A percentile compares a stretch with the other conserved stretches of the same genome.
Evolutionary conservation across 2,329 filamentous ascomycete species (phyloP).

Genomic region (Ophiocordyceps camponoti-saundersi): DNA sequence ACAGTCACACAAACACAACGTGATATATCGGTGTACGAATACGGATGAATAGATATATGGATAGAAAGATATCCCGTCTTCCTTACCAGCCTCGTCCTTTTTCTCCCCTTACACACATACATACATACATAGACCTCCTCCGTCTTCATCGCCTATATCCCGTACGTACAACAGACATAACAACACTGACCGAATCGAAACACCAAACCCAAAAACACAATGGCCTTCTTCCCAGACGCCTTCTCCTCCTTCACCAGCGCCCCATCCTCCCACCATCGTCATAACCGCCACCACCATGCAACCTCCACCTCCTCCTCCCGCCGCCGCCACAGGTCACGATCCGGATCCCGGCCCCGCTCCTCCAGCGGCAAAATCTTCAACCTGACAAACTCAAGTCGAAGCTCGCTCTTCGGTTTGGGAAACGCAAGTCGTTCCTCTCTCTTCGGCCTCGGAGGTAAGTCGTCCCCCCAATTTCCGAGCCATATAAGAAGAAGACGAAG

Average conservation of each 20-base stretch:
- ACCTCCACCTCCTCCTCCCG: conserved; percentile 9
- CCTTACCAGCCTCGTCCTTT: background rate
- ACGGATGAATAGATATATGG: background rate
- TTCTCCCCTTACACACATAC: background rate
- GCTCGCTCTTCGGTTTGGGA: conserved; percentile 29
- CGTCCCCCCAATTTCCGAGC: background rate
- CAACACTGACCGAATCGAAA: background rate
- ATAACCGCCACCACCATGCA: conserved; percentile 1
- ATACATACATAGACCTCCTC: background rate
- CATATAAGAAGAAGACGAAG: too few relatives aligned
- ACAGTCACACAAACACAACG: background rate
- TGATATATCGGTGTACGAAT: background rate
- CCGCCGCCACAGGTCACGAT: conserved; percentile 18
- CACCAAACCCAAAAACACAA: conserved; percentile 1
- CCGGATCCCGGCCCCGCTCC: conserved; percentile 22
- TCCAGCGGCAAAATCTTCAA: conserved; percentile 16
- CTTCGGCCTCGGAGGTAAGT: conserved; percentile 21
- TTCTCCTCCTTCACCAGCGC: conserved; percentile 13
- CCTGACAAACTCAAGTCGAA: conserved; percentile 17
- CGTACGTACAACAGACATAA: too few relatives aligned
- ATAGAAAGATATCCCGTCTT: background rate
- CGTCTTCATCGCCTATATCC: background rate
- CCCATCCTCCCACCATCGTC: conserved; percentile 10
- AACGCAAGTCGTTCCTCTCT: conserved; percentile 26
- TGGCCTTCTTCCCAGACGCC: conserved; percentile 17